Evolutionary conservation across 1,284 basidiomycete genomes (phyloP).

Genomic region (Trichosporon inkin): DNA sequence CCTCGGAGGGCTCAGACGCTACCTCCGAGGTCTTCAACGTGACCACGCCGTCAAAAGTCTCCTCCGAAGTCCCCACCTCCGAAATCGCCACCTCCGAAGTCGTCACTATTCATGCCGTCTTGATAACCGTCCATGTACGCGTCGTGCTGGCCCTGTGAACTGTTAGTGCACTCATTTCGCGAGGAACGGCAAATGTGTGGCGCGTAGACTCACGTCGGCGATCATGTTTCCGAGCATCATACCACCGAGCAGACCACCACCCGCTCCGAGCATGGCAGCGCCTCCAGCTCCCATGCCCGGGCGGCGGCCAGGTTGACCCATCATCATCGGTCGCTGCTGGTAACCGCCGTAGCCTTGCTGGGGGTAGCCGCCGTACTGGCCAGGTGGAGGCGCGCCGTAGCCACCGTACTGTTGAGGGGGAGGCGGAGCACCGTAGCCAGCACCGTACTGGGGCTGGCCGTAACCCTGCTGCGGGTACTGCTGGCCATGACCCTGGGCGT

Average conservation of each 20-base stretch:
- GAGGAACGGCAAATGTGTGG: not conserved
- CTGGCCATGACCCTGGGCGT: constrained; percentile 28
- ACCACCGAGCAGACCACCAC: constrained; percentile 48
- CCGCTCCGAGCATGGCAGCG: constrained; percentile 40
- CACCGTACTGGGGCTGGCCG: constrained; percentile 24
- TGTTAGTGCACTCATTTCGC: not conserved
- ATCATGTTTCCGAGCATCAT: constrained; percentile 49
- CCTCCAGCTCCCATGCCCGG: constrained; percentile 8
- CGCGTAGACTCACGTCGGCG: constrained; percentile 36
- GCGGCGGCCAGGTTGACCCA: not conserved
- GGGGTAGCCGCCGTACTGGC: constrained; percentile 18
- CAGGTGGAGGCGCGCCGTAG: constrained; percentile 16
- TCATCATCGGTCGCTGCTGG: constrained; percentile 6
- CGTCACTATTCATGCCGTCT: constrained; percentile 25
- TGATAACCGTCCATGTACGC: constrained; percentile 41
- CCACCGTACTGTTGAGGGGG: constrained; percentile 11
- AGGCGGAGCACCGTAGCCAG: constrained; percentile 2
- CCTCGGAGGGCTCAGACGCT: not conserved
- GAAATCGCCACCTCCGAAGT: constrained; percentile 30
- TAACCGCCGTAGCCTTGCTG: constrained; percentile 25
- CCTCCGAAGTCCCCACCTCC: constrained; percentile 31
- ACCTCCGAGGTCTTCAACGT: not conserved
- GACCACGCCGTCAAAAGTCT: not conserved
- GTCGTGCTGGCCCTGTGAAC: constrained; percentile 19
- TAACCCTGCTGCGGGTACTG: constrained; percentile 27